phyloP scores from a whole-genome alignment of 176 grass and related monocot genomes.

The Zoysia pacifica region DNA sequence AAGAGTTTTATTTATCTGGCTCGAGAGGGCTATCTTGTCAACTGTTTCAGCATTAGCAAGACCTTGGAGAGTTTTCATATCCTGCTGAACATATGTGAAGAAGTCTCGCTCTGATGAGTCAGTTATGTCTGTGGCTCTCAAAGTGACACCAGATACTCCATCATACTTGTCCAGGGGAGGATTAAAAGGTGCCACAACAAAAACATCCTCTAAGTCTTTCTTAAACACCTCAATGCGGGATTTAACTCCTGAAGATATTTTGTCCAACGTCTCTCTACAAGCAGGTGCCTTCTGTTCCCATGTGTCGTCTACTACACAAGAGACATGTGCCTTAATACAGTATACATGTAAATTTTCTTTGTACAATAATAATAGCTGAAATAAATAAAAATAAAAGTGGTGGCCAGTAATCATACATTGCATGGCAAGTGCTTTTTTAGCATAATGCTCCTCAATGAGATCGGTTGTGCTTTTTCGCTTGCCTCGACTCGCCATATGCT shows the following conservation, averaged over 20 bases:
- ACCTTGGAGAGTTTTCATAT: slow-evolving; percentile 8
- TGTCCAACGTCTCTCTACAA: neutral
- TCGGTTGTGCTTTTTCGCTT: neutral
- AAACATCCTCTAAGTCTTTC: neutral
- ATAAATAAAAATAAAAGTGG: too few relatives aligned
- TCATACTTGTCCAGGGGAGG: neutral
- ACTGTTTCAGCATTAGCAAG: neutral
- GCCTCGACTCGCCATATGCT: neutral
- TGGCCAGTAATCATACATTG: neutral
- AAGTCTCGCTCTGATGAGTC: neutral
- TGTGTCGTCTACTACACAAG: neutral
- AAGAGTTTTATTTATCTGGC: neutral
- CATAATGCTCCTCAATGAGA: neutral
- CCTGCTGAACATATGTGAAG: neutral
- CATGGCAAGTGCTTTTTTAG: neutral
- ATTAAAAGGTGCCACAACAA: neutral
- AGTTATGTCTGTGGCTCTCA: neutral
- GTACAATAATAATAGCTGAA: neutral
- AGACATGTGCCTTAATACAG: neutral
- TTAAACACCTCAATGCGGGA: neutral
- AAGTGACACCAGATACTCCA: neutral
- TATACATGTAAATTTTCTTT: neutral
- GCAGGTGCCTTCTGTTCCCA: neutral
- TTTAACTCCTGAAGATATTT: neutral
- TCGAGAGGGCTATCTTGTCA: neutral